phyloP scores from a whole-genome alignment of 768 basidiomycete genomes.

The Hypholoma sublateritium region DNA sequence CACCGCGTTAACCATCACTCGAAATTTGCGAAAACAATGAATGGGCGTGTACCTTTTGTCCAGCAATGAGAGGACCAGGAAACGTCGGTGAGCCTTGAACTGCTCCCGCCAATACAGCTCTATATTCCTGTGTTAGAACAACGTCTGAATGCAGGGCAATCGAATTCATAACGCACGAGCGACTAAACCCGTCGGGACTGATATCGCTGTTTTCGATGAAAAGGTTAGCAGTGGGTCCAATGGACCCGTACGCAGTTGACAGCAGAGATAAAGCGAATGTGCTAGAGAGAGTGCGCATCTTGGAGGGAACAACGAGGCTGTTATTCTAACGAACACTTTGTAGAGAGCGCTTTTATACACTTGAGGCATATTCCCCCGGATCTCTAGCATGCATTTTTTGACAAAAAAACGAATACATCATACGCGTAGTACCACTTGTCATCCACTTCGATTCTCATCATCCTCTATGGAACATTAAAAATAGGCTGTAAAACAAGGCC shows the following conservation, averaged over 20 bases:
- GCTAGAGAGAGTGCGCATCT: no score
- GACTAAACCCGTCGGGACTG: constrained; percentile 3
- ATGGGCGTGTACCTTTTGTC: neutral
- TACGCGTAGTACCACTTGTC: no score
- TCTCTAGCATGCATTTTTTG: no score
- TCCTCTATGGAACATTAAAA: no score
- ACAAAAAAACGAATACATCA: no score
- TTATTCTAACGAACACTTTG: no score
- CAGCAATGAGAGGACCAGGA: neutral
- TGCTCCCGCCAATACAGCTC: constrained; percentile 16
- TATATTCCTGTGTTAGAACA: neutral
- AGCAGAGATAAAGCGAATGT: no score
- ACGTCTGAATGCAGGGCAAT: neutral
- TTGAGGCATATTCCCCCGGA: no score
- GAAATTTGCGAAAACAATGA: neutral
- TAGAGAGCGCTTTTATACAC: no score
- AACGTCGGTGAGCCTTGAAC: neutral
- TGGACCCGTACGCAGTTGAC: neutral
- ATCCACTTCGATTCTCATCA: no score
- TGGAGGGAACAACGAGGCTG: no score
- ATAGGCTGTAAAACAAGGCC: no score
- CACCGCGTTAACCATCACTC: neutral
- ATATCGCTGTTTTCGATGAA: neutral
- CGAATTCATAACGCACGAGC: constrained; percentile 17
- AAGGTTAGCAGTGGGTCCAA: neutral